Conservation (phyloP, 371 early-diverging fungal genomes). For the Blakeslea trispora region DNA sequence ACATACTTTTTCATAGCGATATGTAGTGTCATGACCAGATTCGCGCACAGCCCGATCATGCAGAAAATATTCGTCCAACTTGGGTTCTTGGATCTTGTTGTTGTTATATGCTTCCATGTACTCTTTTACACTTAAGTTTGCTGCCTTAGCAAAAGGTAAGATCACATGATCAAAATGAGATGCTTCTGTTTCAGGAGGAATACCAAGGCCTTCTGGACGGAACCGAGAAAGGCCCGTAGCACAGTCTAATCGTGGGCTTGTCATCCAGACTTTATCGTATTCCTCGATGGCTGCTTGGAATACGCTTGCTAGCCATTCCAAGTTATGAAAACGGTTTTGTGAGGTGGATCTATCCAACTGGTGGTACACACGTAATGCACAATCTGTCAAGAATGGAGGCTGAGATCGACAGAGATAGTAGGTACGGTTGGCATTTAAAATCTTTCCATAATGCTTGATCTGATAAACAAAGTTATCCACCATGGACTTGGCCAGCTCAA, state of each 20-base stretch:
- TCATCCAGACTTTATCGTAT: conserved; percentile 87
- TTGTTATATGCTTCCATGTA: conserved; percentile 65
- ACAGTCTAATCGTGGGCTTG: conserved; percentile 71
- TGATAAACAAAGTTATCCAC: conserved; percentile 94
- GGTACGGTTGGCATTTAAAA: conserved; percentile 93
- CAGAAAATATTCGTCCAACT: conserved; percentile 88
- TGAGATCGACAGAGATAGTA: conserved; percentile 94
- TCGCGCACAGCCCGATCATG: conserved; percentile 96
- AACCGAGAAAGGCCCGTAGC: conserved; percentile 76
- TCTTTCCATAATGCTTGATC: conserved; percentile 94
- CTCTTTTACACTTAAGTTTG: conserved; percentile 65
- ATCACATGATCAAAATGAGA: conserved; percentile 89
- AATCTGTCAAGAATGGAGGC: conserved; percentile 95
- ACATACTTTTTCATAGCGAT: conserved; percentile 85
- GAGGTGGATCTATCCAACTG: conserved; percentile 33
- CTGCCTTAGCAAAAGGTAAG: conserved; percentile 72
- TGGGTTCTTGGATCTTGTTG: conserved; percentile 67
- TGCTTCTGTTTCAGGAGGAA: conserved; percentile 95
- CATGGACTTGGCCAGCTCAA: conserved; percentile 86
- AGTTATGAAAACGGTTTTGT: conserved; percentile 46
- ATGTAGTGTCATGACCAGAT: conserved; percentile 94
- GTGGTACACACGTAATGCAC: conserved; percentile 77
- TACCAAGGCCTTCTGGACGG: conserved; percentile 84
- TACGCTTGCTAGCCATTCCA: conserved; percentile 70
- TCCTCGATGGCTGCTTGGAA: conserved; percentile 85